Percentiles rank a stretch among this genome's conserved stretches.
Evolutionary conservation across 2,329 filamentous ascomycete species (phyloP).

Genomic region (Scytalidium sp.): DNA sequence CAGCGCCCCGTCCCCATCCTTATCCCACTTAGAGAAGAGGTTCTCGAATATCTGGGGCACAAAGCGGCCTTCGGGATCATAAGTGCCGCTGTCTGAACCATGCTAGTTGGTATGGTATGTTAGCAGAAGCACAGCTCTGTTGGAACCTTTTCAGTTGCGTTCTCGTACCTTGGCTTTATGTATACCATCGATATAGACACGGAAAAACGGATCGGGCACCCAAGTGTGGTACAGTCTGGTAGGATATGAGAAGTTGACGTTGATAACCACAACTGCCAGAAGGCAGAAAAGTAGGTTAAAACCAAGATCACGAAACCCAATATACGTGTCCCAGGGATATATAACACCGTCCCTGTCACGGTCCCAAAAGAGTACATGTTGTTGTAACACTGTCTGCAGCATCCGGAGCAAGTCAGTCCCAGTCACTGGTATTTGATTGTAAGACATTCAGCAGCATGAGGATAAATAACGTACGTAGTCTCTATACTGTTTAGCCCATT

Average conservation of each 20-base stretch:
- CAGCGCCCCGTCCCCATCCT: too few species aligned
- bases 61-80: constrained; percentile 47
- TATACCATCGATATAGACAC: constrained; percentile 29
- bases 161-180: constrained; percentile 32
- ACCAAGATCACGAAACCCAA: constrained; percentile 42
- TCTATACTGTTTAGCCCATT: too few species aligned
- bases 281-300: constrained; percentile 40
- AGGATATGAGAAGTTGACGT: constrained; percentile 46
- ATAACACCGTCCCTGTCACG: constrained; percentile 48
- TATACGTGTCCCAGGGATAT: constrained; percentile 48
- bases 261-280: constrained; percentile 43
- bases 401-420: too few species aligned
- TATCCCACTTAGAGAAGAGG: constrained; percentile 47
- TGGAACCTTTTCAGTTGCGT: too few species aligned
- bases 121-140: too few species aligned
- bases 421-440: too few species aligned
- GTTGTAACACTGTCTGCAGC: constrained; percentile 52
- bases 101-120: too few species aligned
- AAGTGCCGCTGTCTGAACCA: constrained; percentile 42
- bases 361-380: constrained; percentile 52
- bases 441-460: too few species aligned
- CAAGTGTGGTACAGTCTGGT: constrained; percentile 36
- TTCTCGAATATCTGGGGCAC: constrained; percentile 48
- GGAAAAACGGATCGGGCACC: constrained; percentile 40
- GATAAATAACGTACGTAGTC: too few species aligned